Evolutionary conservation across 2,329 filamentous ascomycete species (phyloP).

Genomic region (Penicillium concentricum): DNA sequence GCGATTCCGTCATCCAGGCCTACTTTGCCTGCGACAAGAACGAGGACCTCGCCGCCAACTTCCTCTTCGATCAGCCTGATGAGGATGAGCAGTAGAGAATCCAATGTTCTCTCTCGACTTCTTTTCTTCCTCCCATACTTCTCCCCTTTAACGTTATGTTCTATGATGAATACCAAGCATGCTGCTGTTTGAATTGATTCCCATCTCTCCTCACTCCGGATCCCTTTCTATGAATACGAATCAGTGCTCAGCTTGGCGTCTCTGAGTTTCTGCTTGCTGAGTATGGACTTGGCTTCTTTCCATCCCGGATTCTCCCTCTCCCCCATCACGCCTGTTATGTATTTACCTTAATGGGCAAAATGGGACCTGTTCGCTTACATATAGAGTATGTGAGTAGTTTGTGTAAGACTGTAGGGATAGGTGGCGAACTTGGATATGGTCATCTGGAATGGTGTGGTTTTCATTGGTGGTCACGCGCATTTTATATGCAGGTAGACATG

Average conservation of each 20-base stretch:
- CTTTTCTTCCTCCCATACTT: background rate
- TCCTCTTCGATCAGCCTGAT: slow-evolving; percentile 94
- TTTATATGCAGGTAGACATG: background rate
- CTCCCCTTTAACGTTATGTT: slow-evolving; percentile 21
- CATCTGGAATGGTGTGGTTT: background rate
- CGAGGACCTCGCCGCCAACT: slow-evolving; percentile 96
- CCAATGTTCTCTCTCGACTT: background rate
- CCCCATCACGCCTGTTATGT: slow-evolving; percentile 28
- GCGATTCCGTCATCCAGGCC: slow-evolving; percentile 91
- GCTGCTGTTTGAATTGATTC: slow-evolving; percentile 21
- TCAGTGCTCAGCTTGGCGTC: slow-evolving; percentile 2
- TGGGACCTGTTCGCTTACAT: slow-evolving; percentile 24
- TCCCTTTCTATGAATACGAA: slow-evolving; percentile 2
- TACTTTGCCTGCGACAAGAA: slow-evolving; percentile 99
- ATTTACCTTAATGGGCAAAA: slow-evolving; percentile 34
- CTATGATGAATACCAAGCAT: slow-evolving; percentile 31
- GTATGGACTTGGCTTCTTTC: slow-evolving; percentile 9
- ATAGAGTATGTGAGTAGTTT: background rate
- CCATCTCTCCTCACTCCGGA: slow-evolving; percentile 1
- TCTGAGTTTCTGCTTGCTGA: slow-evolving; percentile 5
- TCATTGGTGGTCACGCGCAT: background rate
- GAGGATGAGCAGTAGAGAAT: slow-evolving; percentile 57
- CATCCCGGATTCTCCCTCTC: slow-evolving; percentile 2
- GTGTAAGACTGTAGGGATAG: background rate
- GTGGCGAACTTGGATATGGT: background rate